These are phyloP conservation scores for Gentiana straminea DNA, from an alignment of 257 asterid genomes.

Conservation along the genomic window DNA sequence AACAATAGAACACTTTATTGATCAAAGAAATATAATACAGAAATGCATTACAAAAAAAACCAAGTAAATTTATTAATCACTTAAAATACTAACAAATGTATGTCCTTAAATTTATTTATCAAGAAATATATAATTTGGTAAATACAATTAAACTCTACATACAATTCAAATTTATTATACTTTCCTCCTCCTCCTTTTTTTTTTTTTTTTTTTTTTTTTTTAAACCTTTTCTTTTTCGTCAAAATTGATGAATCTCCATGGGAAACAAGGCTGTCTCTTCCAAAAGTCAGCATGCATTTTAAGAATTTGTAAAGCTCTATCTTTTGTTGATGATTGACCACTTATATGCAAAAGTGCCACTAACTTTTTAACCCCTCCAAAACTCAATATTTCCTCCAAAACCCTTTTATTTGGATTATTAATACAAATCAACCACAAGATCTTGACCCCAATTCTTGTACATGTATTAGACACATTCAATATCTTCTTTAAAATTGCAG, in stretches of 20 bases:
- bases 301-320: constrained; percentile 46
- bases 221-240: too few species aligned
- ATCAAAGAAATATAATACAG: too few species aligned
- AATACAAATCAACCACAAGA: constrained; percentile 51
- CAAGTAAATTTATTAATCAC: too few species aligned
- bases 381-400: constrained; percentile 65
- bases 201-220: too few species aligned
- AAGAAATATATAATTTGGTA: too few species aligned
- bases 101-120: too few species aligned
- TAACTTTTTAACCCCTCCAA: constrained; percentile 57
- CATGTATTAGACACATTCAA: constrained; percentile 26
- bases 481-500: constrained; percentile 61
- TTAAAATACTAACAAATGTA: too few species aligned
- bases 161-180: too few species aligned
- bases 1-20: too few species aligned
- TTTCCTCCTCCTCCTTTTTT: too few species aligned
- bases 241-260: constrained; percentile 14
- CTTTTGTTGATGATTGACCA: constrained; percentile 40
- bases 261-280: constrained; percentile 82
- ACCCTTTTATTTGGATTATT: constrained; percentile 58
- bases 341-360: constrained; percentile 49
- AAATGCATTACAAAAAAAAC: too few species aligned
- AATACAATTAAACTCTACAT: too few species aligned
- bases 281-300: constrained; percentile 58
- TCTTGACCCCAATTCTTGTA: constrained; percentile 52